Percentiles rank a stretch among this genome's conserved stretches.
phyloP scores from a whole-genome alignment of 306 rosid species.

The Quercus mongolica region DNA sequence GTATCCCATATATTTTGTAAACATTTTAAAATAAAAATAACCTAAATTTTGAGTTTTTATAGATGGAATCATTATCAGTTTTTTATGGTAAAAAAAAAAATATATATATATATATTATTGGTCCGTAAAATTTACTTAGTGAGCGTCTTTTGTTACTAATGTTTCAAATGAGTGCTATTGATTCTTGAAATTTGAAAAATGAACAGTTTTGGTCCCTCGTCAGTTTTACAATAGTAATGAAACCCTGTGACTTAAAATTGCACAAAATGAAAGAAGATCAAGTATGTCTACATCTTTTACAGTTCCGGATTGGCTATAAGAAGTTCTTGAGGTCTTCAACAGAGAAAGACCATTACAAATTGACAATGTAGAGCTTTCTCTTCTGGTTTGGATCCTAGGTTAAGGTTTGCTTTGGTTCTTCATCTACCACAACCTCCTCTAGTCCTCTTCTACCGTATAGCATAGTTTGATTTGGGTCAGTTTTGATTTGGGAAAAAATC shows the following conservation, averaged over 20 bases:
- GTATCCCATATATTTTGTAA: too few relatives aligned
- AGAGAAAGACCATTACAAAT: conserved; percentile 70
- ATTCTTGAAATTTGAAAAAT: too few relatives aligned
- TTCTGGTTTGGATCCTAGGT: conserved; percentile 26
- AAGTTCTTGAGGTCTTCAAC: conserved; percentile 52
- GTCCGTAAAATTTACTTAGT: too few relatives aligned
- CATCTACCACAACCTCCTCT: conserved; percentile 43
- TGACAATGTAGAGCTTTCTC: conserved; percentile 57
- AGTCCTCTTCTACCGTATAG: conserved; percentile 56
- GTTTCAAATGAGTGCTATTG: too few relatives aligned
- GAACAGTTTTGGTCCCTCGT: too few relatives aligned
- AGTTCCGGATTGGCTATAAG: conserved; percentile 61
- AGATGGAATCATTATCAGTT: too few relatives aligned
- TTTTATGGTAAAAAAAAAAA: too few relatives aligned
- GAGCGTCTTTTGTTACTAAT: too few relatives aligned
- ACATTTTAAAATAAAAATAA: too few relatives aligned
- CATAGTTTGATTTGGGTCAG: conserved; percentile 8
- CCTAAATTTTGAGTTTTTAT: too few relatives aligned
- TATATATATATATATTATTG: too few relatives aligned
- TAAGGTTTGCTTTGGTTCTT: conserved; percentile 19
- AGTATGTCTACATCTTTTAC: conserved; percentile 64
- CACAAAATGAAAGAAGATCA: background rate
- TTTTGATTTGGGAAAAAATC: too few relatives aligned
- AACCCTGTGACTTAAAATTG: background rate
- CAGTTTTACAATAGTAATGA: background rate